phyloP scores from a whole-genome alignment of 768 basidiomycete species.

The Kwoniella sp. region DNA sequence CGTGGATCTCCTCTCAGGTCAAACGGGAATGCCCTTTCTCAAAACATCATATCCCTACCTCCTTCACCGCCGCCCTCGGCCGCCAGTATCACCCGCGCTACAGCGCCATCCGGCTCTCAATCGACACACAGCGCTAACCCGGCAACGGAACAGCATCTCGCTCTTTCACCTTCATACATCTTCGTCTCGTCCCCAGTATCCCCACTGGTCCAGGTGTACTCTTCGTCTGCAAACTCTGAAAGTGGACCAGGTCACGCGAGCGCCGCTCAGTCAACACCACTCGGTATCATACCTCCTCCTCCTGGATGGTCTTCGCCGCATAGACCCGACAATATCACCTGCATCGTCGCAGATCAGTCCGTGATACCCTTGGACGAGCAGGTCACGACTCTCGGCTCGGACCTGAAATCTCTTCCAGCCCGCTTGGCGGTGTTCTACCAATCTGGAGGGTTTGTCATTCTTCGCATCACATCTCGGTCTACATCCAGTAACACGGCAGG shows the following conservation, averaged over 20 bases:
- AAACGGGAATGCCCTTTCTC: conserved; percentile 44
- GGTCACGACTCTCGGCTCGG: not conserved
- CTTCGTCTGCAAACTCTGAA: conserved; percentile 10
- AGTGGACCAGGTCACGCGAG: too few relatives aligned
- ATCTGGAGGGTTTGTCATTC: conserved; percentile 44
- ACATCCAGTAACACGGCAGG: not conserved
- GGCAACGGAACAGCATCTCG: conserved; percentile 35
- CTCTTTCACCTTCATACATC: conserved; percentile 45
- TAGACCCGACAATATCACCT: conserved; percentile 46
- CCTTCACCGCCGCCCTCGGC: conserved; percentile 36
- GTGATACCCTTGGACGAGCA: conserved; percentile 23
- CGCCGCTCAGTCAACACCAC: conserved; percentile 5
- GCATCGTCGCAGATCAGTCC: conserved; percentile 40
- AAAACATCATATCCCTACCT: conserved; percentile 36
- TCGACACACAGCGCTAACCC: not conserved
- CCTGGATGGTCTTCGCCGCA: conserved; percentile 48
- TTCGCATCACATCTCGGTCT: conserved; percentile 24
- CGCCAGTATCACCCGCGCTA: not conserved
- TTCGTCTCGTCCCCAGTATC: conserved; percentile 45
- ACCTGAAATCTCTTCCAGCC: conserved; percentile 18
- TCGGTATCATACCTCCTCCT: conserved; percentile 49
- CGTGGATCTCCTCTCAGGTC: conserved; percentile 27
- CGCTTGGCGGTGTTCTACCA: conserved; percentile 45
- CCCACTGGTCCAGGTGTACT: conserved; percentile 43
- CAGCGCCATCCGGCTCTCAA: not conserved